These are phyloP conservation scores for Escovopsis weberi DNA, from an alignment of 2,329 filamentous ascomycete genomes.

Conservation along the genomic window DNA sequence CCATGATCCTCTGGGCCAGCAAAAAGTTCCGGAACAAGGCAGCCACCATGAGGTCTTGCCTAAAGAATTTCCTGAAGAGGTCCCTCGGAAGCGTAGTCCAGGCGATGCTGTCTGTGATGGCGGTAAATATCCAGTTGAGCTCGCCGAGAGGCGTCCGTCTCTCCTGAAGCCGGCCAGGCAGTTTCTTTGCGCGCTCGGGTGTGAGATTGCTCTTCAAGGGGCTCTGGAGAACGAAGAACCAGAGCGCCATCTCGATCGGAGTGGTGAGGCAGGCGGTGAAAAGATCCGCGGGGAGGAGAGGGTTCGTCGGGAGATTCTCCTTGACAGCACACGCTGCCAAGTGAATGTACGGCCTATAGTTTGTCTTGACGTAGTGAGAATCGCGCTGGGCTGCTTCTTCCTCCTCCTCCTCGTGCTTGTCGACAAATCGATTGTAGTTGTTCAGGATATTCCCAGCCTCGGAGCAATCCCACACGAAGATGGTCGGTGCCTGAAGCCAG, in stretches of 20 bases:
- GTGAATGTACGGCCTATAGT: constrained; percentile 60
- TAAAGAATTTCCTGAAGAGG: constrained; percentile 90
- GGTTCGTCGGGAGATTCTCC: constrained; percentile 90
- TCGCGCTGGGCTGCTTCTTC: constrained; percentile 61
- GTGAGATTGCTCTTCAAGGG: constrained; percentile 55
- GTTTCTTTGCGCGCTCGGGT: constrained; percentile 71
- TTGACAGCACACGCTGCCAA: constrained; percentile 81
- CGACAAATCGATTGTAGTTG: constrained; percentile 87
- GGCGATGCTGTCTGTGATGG: constrained; percentile 95
- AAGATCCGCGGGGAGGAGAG: constrained; percentile 79
- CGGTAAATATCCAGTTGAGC: constrained; percentile 98
- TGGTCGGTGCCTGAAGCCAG: constrained; percentile 88
- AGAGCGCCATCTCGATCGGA: constrained; percentile 91
- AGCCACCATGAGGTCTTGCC: constrained; percentile 98
- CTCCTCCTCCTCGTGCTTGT: constrained; percentile 89
- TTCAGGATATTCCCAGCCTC: constrained; percentile 90
- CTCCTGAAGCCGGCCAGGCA: constrained; percentile 85
- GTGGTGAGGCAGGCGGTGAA: constrained; percentile 95
- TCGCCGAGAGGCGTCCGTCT: constrained; percentile 86
- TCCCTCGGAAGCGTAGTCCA: constrained; percentile 89
- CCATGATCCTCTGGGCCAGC: constrained; percentile 88
- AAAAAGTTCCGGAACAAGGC: constrained; percentile 94
- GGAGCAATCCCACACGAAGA: constrained; percentile 97
- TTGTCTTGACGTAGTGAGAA: constrained; percentile 68
- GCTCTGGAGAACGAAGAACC: constrained; percentile 93